These are phyloP conservation scores for Monosporascus sp. DNA, from an alignment of 2,329 filamentous ascomycete species.

Conservation along the genomic window DNA sequence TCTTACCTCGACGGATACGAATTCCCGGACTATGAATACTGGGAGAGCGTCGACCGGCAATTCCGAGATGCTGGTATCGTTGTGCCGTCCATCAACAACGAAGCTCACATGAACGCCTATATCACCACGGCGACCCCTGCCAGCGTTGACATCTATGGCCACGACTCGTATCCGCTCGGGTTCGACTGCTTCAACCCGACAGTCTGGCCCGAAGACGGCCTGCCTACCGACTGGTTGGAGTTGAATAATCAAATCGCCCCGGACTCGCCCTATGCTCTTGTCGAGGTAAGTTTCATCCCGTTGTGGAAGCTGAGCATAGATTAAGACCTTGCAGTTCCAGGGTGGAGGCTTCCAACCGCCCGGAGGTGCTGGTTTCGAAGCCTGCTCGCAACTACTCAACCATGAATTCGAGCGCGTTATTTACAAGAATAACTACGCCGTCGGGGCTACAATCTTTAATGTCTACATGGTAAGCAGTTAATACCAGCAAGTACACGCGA, in stretches of 20 bases:
- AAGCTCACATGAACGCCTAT: slow-evolving; percentile 39
- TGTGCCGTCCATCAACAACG: slow-evolving; percentile 71
- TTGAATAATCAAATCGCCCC: slow-evolving; percentile 55
- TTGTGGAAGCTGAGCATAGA: background rate
- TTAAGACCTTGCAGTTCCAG: slow-evolving; percentile 48
- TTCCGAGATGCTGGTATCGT: slow-evolving; percentile 61
- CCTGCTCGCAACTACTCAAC: slow-evolving; percentile 47
- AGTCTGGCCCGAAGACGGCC: slow-evolving; percentile 49
- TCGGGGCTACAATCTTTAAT: slow-evolving; percentile 63
- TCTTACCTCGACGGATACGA: slow-evolving; percentile 41
- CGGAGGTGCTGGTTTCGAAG: too few species aligned
- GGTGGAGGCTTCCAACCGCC: slow-evolving; percentile 60
- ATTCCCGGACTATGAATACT: slow-evolving; percentile 63
- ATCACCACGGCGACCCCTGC: slow-evolving; percentile 56
- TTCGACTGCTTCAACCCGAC: slow-evolving; percentile 39
- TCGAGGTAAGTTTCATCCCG: background rate
- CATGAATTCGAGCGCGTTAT: slow-evolving; percentile 72
- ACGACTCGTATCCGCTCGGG: slow-evolving; percentile 35
- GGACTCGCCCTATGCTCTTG: slow-evolving; percentile 47
- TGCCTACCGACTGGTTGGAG: slow-evolving; percentile 51
- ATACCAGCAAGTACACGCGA: background rate
- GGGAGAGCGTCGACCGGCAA: slow-evolving; percentile 65
- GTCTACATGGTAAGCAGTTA: slow-evolving; percentile 61
- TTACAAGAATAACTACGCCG: slow-evolving; percentile 68
- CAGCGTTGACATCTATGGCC: slow-evolving; percentile 32